phyloP scores from a whole-genome alignment of 2,329 filamentous ascomycete genomes.

The Parafenestella ontariensis region DNA sequence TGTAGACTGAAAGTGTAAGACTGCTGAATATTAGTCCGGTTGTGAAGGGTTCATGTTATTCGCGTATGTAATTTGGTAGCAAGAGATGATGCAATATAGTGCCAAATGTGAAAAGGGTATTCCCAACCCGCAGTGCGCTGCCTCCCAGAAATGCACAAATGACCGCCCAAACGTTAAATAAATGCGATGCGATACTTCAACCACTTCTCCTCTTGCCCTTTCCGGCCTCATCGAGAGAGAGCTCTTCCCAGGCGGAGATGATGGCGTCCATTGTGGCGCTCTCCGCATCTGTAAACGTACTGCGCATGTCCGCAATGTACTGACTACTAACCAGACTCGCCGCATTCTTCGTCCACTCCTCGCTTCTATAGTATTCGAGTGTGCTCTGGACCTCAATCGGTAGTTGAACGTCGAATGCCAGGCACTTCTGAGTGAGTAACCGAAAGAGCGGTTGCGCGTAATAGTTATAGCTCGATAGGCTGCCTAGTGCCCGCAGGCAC shows the following conservation, averaged over 20 bases:
- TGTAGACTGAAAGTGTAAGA: no score
- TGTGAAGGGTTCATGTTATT: no score
- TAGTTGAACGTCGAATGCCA: constrained; percentile 24
- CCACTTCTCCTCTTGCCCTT: not conserved
- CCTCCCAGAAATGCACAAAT: not conserved
- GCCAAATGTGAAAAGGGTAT: not conserved
- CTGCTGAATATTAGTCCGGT: no score
- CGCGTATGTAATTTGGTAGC: no score
- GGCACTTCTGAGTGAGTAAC: constrained; percentile 37
- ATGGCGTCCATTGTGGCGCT: constrained; percentile 37
- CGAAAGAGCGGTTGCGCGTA: constrained; percentile 40
- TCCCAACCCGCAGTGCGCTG: not conserved
- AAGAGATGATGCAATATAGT: not conserved
- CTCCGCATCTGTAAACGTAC: constrained; percentile 19
- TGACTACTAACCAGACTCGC: constrained; percentile 35
- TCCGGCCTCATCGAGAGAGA: constrained; percentile 22
- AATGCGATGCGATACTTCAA: not conserved
- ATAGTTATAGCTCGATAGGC: constrained; percentile 33
- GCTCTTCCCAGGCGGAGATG: constrained; percentile 33
- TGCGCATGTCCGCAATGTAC: constrained; percentile 37
- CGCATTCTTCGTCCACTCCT: constrained; percentile 42
- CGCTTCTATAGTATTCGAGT: constrained; percentile 31
- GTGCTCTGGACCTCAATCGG: constrained; percentile 27
- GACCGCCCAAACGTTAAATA: not conserved
- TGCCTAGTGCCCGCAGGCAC: constrained; percentile 34